Evolutionary conservation across 176 grass and related monocot species (phyloP), one percentile per base, ranked within the genome.

Genomic region (Phyllostachys edulis): DNA sequence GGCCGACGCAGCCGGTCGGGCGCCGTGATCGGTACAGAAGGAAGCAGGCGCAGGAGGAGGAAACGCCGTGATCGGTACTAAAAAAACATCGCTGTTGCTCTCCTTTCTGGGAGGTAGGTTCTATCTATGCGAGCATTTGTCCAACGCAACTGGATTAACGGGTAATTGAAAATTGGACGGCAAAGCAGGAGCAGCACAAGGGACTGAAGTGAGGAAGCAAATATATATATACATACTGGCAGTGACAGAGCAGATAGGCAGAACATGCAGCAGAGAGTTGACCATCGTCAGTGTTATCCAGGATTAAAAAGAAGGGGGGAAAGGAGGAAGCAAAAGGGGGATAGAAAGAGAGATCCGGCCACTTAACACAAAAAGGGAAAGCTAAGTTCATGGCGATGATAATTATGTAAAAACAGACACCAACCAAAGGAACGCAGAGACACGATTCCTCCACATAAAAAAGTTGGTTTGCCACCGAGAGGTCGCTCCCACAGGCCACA

Each of bases 391-490:
- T 37, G 39, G 14, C 14, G 1, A 59, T 49, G 17, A 71, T 79
- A 62, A 86, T 40, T 40, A 71, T 52, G 49, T 45, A 42, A 20
- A 18, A 18, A 15, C 27, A 56, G 72, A 39, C 72, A 67, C 61
- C 71, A 76, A 85, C 63, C 49, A 71, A 71, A 51, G 7, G 4
- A 10, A 37, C 29, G 37, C 34, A 67, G 71, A 59, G 41, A 65
- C 29, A 71, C 51, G 77, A 66, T 87, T 87, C 85, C 85, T 67
- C 38, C 34, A 5, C 77, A 62, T 78, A 83, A 27, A 62, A 82
- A 83, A 50, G 78, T 60, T 82, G 38, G 85, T 87, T 87, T 52
- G 78, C 85, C 85, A 82, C 78, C 86, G 1, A 54, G 34, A 27
- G 3, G 12, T 17, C 51, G 27, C 5, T 8, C 7, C 39, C n/a